Conservation (phyloP, 129 eudicot genomes). For the Daucus carota region DNA sequence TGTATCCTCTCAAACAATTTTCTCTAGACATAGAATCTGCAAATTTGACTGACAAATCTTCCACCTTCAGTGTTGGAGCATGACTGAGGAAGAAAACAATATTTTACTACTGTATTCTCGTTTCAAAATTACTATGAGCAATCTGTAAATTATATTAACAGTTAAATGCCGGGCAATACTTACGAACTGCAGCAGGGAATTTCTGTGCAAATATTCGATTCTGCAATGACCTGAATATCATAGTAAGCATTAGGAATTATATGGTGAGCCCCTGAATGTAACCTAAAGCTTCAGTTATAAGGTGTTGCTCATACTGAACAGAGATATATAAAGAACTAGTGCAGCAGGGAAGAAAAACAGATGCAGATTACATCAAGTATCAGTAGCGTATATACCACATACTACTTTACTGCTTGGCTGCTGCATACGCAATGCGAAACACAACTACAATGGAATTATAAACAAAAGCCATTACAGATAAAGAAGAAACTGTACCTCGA, state of each 20-base stretch:
- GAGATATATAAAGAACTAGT: neutral
- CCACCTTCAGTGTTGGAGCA: slow-evolving; percentile 49
- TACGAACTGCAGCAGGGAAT: slow-evolving; percentile 61
- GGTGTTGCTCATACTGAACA: neutral
- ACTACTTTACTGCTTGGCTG: neutral
- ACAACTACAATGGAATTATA: neutral
- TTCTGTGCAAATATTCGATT: slow-evolving; percentile 50
- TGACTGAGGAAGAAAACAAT: slow-evolving; percentile 35
- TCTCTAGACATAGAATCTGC: slow-evolving; percentile 64
- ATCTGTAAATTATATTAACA: slow-evolving; percentile 6
- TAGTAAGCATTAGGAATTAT: slow-evolving; percentile 14
- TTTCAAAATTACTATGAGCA: slow-evolving; percentile 7
- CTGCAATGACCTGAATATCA: slow-evolving; percentile 56
- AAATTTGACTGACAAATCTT: slow-evolving; percentile 54
- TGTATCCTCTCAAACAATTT: slow-evolving; percentile 68
- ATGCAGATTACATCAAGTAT: neutral
- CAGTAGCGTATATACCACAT: neutral
- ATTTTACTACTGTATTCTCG: slow-evolving; percentile 8
- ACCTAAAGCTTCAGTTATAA: neutral
- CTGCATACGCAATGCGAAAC: neutral
- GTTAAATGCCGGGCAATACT: slow-evolving; percentile 26
- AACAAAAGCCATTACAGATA: neutral
- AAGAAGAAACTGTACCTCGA: slow-evolving; percentile 50
- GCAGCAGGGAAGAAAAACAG: neutral
- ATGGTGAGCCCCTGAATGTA: neutral